A percentile compares a stretch with the other conserved stretches of the same genome.
Conservation (phyloP, 805 yeast genomes). For the Starmerella stellata region DNA sequence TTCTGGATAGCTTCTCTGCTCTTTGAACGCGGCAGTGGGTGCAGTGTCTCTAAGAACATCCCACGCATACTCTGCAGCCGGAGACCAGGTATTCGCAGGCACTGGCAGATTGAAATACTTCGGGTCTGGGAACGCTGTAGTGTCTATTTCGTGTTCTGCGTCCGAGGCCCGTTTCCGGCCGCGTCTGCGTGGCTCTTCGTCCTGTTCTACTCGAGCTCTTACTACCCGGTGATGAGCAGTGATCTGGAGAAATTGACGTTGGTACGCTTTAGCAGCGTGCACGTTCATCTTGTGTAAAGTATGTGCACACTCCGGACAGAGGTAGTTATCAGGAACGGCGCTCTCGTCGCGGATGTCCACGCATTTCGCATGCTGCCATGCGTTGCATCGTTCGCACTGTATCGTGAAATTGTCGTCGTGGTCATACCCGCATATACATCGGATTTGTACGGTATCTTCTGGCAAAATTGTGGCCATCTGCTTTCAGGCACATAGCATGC, state of each 20-base stretch:
- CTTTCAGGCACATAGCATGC: too few relatives aligned
- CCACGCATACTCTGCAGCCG: conserved; percentile 1
- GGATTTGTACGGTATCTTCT: conserved; percentile 60
- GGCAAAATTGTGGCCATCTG: conserved; percentile 16
- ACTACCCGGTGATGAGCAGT: not conserved
- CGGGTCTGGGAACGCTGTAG: conserved; percentile 1
- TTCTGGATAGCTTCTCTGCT: not conserved
- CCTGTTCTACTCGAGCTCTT: conserved; percentile 1
- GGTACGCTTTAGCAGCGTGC: conserved; percentile 28
- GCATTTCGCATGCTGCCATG: conserved; percentile 94
- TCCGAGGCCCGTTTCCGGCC: conserved; percentile 5
- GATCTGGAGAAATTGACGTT: conserved; percentile 17
- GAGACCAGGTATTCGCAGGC: conserved; percentile 1
- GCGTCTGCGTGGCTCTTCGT: conserved; percentile 3
- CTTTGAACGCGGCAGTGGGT: not conserved
- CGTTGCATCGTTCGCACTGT: conserved; percentile 77
- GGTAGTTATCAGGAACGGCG: conserved; percentile 66
- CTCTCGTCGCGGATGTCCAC: conserved; percentile 55
- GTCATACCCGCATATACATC: conserved; percentile 72
- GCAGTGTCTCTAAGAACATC: not conserved
- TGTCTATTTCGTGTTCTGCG: not conserved
- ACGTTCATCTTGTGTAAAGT: conserved; percentile 27
- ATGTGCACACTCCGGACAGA: conserved; percentile 61
- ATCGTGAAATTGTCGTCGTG: conserved; percentile 93
- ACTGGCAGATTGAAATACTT: conserved; percentile 3